Conservation (phyloP, 768 basidiomycete genomes). For the Daedaleopsis sinensis region DNA sequence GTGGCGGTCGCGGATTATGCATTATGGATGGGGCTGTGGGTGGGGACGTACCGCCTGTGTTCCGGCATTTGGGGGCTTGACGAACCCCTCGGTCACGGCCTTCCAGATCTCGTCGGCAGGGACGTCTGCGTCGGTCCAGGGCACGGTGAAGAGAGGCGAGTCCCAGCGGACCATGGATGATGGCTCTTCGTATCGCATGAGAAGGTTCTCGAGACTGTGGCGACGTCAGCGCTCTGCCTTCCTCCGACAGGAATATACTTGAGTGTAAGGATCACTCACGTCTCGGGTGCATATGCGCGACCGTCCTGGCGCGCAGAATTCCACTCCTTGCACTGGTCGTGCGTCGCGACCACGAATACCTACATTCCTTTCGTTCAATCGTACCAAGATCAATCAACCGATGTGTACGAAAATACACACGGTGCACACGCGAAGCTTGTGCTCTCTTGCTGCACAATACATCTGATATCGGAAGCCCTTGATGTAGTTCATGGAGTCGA, state of each 20-base stretch:
- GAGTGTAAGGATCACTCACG: slow-evolving; percentile 47
- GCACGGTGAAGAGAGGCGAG: slow-evolving; percentile 87
- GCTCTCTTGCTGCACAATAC: slow-evolving; percentile 93
- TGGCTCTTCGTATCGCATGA: slow-evolving; percentile 92
- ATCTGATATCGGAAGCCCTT: slow-evolving; percentile 99
- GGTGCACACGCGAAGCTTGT: slow-evolving; percentile 83
- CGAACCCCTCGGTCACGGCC: slow-evolving; percentile 72
- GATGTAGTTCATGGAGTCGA: slow-evolving; percentile 95
- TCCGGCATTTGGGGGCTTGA: slow-evolving; percentile 89
- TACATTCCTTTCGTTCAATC: slow-evolving; percentile 37
- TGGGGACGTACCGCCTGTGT: slow-evolving; percentile 62
- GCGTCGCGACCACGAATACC: slow-evolving; percentile 77
- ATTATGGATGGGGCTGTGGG: not conserved
- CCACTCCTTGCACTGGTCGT: slow-evolving; percentile 78
- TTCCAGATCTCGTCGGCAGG: slow-evolving; percentile 78
- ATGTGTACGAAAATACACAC: slow-evolving; percentile 46
- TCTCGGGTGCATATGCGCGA: slow-evolving; percentile 62
- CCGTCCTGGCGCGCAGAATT: slow-evolving; percentile 57
- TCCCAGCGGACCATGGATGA: slow-evolving; percentile 99
- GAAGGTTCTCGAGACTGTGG: slow-evolving; percentile 78
- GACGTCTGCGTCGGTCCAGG: slow-evolving; percentile 70
- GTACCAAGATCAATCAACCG: not conserved
- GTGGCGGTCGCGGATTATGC: not conserved
- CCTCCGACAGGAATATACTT: slow-evolving; percentile 13
- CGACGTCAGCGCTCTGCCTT: slow-evolving; percentile 19